Evolutionary conservation across 164 flowering plant genomes (phyloP), one percentile per base, ranked within the genome.

Genomic region (Liquidambar formosana): DNA sequence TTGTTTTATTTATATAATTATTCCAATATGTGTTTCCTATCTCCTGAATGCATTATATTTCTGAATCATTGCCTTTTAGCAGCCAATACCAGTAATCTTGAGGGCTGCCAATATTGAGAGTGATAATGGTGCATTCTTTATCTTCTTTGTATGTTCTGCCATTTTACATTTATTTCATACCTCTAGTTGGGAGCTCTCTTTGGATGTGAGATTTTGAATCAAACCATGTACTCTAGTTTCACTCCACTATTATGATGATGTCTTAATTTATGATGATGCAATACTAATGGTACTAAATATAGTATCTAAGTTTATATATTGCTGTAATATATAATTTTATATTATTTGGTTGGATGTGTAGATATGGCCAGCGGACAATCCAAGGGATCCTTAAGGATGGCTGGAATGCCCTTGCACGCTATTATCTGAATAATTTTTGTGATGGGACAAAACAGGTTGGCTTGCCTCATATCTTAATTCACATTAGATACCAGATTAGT

Each of bases 381-480:
- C 85, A 85, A 64, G 99, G 99, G 57, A 82, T 90, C 46, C 19
- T 86, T 28, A 88, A 90, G 11, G 99, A 95, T 81, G 91, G 96
- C 9, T 73, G 78, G 73, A 89, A 88, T 82, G 86, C 98, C 67
- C 89, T 95, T 41, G 75, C 77, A 23, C 97, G 99, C 45, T 95
- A 95, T 81, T 95, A 95, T 81, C 81, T 90, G 72, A 95, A 93
- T 74, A 95, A 95, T 76, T 95, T 95, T 73, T 44, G 67, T 72
- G 99, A 95, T 79, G 99, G 99, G 59, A 85, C 88, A 73, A 93
- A 88, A 74, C 98, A 95, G 98, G 99, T 89, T 67, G 8, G 65
- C 54, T 46, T 43, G 23, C 56, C 52, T 53, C 49, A 38, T 38
- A 22, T 41, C 45, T 45, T 63, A 21, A 9, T 49, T 58, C 23